Evolutionary conservation across 108 stramenopile genomes (phyloP).

Genomic region (Phaeodactylum tricornutum): DNA sequence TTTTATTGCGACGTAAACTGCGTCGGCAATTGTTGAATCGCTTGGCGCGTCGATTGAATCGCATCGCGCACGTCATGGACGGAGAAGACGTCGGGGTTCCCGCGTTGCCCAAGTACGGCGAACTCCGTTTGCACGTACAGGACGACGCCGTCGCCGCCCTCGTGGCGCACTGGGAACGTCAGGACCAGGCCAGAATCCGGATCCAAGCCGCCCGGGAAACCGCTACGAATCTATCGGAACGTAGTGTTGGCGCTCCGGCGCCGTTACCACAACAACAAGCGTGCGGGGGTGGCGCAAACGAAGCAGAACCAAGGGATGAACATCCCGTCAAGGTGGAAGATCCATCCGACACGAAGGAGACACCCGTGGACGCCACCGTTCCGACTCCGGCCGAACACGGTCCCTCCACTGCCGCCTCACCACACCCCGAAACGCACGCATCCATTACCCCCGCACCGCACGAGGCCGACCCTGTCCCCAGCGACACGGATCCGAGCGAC

Average conservation of each 20-base stretch:
- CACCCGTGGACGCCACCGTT: too few species aligned
- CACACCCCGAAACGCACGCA: too few species aligned
- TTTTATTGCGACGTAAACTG: slow-evolving; percentile 55
- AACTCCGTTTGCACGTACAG: slow-evolving; percentile 29
- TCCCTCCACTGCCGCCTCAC: too few species aligned
- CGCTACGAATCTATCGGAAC: too few species aligned
- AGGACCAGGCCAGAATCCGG: slow-evolving; percentile 1
- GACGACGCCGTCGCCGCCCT: slow-evolving; percentile 12
- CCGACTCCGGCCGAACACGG: too few species aligned
- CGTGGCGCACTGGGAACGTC: slow-evolving; percentile 16
- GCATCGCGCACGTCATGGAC: slow-evolving; percentile 63
- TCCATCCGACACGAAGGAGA: too few species aligned
- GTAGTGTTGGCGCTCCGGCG: too few species aligned
- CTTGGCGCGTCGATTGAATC: slow-evolving; percentile 49
- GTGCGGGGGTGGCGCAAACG: not conserved
- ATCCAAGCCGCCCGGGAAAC: too few species aligned
- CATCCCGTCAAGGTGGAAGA: not conserved
- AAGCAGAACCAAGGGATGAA: slow-evolving; percentile 3
- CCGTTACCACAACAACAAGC: too few species aligned
- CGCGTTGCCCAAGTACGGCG: slow-evolving; percentile 37
- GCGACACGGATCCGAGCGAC: not conserved
- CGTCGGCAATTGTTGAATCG: slow-evolving; percentile 62
- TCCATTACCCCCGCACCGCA: too few species aligned
- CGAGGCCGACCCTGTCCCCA: too few species aligned
- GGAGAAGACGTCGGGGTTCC: slow-evolving; percentile 24